These are phyloP conservation scores for Argentina anserina DNA, from an alignment of 306 rosid species.

Conservation along the genomic window DNA sequence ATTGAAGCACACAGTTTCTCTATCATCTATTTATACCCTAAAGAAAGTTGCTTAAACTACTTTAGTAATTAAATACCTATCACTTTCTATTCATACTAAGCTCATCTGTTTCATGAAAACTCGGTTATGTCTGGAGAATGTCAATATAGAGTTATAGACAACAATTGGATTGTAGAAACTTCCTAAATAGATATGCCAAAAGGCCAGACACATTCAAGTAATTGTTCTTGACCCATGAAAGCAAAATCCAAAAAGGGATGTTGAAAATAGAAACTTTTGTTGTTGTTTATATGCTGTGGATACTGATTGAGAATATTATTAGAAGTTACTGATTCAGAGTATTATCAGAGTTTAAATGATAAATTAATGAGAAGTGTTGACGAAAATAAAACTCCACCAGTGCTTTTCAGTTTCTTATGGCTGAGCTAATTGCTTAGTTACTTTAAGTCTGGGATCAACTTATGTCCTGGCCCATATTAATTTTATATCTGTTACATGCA, in stretches of 20 bases:
- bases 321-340: neutral
- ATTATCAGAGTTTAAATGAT: neutral
- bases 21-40: neutral
- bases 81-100: neutral
- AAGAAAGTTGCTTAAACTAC: neutral
- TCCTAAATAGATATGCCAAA: neutral
- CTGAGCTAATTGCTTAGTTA: no score
- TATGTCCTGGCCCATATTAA: no score
- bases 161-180: neutral
- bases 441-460: no score
- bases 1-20: neutral
- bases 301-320: neutral
- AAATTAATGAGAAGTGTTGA: neutral
- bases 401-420: constrained; percentile 3
- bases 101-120: neutral
- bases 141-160: neutral
- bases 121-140: neutral
- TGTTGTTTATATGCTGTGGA: neutral
- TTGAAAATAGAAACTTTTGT: neutral
- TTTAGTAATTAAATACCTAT: neutral
- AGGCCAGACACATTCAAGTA: neutral
- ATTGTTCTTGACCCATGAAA: neutral
- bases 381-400: neutral
- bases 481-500: no score
- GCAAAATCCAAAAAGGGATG: neutral